Base-by-base conservation (phyloP, 495 filamentous ascomycete species). In the Penicillium malachiteum region DNA sequence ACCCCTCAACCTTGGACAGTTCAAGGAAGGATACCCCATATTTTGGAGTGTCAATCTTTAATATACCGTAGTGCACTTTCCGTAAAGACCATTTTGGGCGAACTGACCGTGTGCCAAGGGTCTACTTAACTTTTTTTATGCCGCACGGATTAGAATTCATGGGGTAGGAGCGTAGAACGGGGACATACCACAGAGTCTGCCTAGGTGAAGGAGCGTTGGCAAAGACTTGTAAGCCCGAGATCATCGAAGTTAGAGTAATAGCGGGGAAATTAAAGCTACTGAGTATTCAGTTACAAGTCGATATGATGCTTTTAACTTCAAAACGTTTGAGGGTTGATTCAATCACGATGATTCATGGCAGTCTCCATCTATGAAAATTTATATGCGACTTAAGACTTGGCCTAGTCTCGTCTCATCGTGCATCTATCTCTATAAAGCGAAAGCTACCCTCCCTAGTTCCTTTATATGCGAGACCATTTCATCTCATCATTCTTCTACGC, bases 401-500 rank as follows among this genome's bases (percentile, higher is more conserved):
- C 37, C 35, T 39, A 35, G 8, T 5, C 11, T 5, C 14, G 37
- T 32, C 21, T 14, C 37, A 43, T 14, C 11, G 26, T 26, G 26
- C 43, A 46, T 54, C 51, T 50, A 46, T 59, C 46, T 59, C 57
- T 59, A 54, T 51, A 33, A 52, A 50, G 38, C 38, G 13, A 34
- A 41, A 47, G 10, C 42, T 41, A 33, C 46, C 40, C 45, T 45
- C 42, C 10, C 21, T n/a, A 26, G 34, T 17, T 40, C 39, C 33
- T 49, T 18, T 47, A 47, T 50, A 55, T 45, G 48, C 52, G 26
- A 49, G 51, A 58, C 17, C 56, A 40, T 58, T 32, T 61, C 58
- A 55, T 62, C 56, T 55, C 52, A 59, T 67, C 62, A 62, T 66
- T 56, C 55, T 50, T 56, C 41, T 49, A 77, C 42, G 72, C 72